These are phyloP conservation scores for Wickerhamomyces sp. DNA, from an alignment of 1,139 yeast genomes.

Conservation along the genomic window DNA sequence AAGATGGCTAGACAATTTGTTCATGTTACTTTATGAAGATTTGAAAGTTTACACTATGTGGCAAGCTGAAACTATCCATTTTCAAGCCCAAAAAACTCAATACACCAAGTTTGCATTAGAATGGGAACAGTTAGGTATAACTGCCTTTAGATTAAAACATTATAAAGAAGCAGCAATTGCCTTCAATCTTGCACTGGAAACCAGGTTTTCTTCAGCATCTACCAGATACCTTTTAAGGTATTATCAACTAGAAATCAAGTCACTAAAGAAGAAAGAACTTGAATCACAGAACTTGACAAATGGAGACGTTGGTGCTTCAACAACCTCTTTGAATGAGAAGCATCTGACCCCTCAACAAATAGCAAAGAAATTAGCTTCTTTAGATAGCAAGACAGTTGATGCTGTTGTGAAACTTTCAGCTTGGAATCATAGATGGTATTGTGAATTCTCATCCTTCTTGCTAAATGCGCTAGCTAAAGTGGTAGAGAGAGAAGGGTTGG, in stretches of 20 bases:
- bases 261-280: conserved; percentile 8
- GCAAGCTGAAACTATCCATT: conserved; percentile 89
- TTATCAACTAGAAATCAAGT: conserved; percentile 37
- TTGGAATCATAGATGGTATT: conserved; percentile 98
- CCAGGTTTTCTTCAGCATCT: conserved; percentile 78
- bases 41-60: conserved; percentile 87
- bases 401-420: conserved; percentile 72
- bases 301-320: conserved; percentile 4
- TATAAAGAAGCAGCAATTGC: conserved; percentile 83
- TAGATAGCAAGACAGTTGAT: conserved; percentile 63
- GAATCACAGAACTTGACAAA: conserved; percentile 3
- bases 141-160: conserved; percentile 82
- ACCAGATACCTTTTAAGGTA: conserved; percentile 70
- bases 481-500: conserved; percentile 72
- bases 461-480: conserved; percentile 52
- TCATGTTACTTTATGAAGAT: conserved; percentile 90
- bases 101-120: conserved; percentile 81
- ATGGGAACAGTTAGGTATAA: conserved; percentile 90
- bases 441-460: conserved; percentile 75
- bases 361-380: conserved; percentile 40
- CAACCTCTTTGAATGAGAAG: conserved; percentile 4
- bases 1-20: conserved; percentile 92
- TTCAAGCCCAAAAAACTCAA: conserved; percentile 75
- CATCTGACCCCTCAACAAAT: conserved; percentile 29
- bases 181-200: conserved; percentile 64